Percentiles rank a stretch among this genome's conserved stretches.
Conservation (phyloP, 768 basidiomycete genomes). For the Cystofilobasidium capitatum region DNA sequence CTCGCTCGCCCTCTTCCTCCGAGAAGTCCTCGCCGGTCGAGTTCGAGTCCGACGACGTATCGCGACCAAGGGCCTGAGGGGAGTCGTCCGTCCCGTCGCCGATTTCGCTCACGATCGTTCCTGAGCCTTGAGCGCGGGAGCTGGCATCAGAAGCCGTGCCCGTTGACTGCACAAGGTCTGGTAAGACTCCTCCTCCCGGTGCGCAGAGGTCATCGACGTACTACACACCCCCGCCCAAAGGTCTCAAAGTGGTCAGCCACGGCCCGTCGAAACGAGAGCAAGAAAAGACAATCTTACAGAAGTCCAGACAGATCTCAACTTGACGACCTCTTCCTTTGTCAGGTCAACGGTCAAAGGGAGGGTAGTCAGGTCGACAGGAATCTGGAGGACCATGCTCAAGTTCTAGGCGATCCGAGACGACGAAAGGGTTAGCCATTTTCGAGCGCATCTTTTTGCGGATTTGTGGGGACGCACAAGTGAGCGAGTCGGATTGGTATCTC, state of each 20-base stretch:
- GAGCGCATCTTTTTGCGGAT: no score
- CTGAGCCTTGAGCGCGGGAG: no score
- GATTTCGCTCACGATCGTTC: no score
- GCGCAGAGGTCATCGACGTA: slow-evolving; percentile 3
- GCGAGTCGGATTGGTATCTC: no score
- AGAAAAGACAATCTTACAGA: slow-evolving; percentile 3
- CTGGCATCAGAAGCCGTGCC: no score
- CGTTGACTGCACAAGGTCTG: no score
- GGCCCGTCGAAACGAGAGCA: not conserved
- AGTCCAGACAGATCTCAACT: not conserved
- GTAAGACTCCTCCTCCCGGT: not conserved
- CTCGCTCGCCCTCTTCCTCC: not conserved
- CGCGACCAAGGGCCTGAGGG: not conserved
- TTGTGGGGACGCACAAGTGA: no score
- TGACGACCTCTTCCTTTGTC: not conserved
- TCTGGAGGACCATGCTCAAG: no score
- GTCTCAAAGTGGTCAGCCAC: not conserved
- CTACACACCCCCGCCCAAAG: not conserved
- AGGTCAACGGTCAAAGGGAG: slow-evolving; percentile 1
- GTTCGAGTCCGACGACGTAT: not conserved
- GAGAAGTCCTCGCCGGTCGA: not conserved
- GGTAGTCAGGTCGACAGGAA: no score
- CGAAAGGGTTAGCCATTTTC: no score
- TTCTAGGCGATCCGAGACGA: no score
- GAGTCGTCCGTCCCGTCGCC: not conserved